Base-by-base conservation (phyloP, 148 eudicot species). In the Bassia scoparia region DNA sequence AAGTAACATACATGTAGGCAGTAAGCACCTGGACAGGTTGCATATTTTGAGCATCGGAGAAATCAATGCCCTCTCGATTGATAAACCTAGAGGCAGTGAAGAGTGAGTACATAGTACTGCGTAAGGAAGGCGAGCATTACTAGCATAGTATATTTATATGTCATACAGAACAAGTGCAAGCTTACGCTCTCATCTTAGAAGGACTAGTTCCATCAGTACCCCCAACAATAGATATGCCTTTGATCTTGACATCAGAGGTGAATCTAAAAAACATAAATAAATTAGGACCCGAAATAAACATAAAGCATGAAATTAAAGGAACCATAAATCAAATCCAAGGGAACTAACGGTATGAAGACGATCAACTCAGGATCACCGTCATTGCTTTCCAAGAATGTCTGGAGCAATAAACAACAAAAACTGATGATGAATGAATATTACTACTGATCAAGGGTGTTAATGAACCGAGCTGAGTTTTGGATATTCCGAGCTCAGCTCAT, bases 191-290 rank as follows among this genome's bases (percentile, higher is more conserved):
- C 97, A 95, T 95, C 81, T 89, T 95, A 68, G 90, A 83, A 82
- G 99, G 99, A 83, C 99, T 95, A 72, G 99, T 89, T 79, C 99
- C 99, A 86, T 91, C 92, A 84, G 94, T 87, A 70, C 99, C 99
- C 73, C 99, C 99, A 52, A 95, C 86, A 73, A 95, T 73, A 26
- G 99, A 89, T 75, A 95, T 91, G 89, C 99, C 89, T 84, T 95
- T 95, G 79, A 95, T 89, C 82, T 91, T 95, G 65, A 95, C 97
- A 87, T 95, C 99, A 71, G 97, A 89, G 49, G 97, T 95, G 74
- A 95, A 95, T 74, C 96, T n/a, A n/a, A n/a, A n/a, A n/a, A n/a
- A n/a, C n/a, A n/a, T n/a, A n/a, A n/a, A n/a, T n/a, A n/a, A n/a
- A n/a, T n/a, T n/a, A n/a, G n/a, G n/a, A n/a, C n/a, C n/a, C n/a